Evolutionary conservation across 495 filamentous ascomycete genomes (phyloP), one percentile per base, ranked within the genome.

Genomic region (Lepraria neglecta): DNA sequence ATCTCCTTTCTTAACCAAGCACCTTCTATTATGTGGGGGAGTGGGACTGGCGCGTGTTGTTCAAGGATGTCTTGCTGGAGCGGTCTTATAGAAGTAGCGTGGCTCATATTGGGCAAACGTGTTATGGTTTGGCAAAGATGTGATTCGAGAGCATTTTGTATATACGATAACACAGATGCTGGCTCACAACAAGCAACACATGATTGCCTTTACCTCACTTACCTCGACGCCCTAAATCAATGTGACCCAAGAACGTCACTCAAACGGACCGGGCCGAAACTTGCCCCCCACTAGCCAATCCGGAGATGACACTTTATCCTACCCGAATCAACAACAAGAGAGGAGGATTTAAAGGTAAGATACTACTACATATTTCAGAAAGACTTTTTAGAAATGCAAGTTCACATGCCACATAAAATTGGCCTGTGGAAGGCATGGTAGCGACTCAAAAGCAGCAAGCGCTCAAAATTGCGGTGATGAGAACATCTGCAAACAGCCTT

Each of bases 51-150:
- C 21, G 11, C 33, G 33, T 11, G 9, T 30, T n/a, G 10, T 24
- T 40, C 6, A 7, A 30, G 10, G 6, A 17, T n/a, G 28, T 15
- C 45, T 53, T 17, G 35, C n/a, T 44, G 48, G 17, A 40, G 27
- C 28, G 30, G n/a, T 17, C 15, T 10, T 35, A 33, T 5, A 21
- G 4, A 12, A 9, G n/a, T 38, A 38, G 17, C 4, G 30, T 54
- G 51, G 51, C 28, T 38, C 30, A 54, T 54, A 21, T n/a, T 54
- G 51, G 51, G 51, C 51, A 38, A 54, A 38, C 15, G 17, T 21
- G 51, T 54, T 10, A 30, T 12, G 3, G 3, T 21, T 38, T 54
- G 51, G n/a, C 31, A 14, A 6, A 35, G 17, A 19, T 19, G n/a
- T 19, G 17, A n/a, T 6, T 38, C 10, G 2, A 10, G 6, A 14